Conservation (phyloP, 2,329 filamentous ascomycete species). For the Aspergillus jensenii region DNA sequence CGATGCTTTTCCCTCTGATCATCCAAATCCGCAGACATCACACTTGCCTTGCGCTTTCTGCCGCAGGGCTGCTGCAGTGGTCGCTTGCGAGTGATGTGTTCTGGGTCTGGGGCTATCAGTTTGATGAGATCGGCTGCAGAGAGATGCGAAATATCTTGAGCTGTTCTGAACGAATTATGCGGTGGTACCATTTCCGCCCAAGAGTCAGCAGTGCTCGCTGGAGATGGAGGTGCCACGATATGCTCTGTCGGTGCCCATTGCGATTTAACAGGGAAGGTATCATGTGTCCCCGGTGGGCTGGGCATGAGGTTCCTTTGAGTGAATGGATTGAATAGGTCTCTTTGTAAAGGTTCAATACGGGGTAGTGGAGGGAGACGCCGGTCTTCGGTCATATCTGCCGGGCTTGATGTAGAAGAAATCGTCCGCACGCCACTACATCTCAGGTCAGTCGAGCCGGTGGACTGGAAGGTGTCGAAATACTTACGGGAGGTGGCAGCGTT, state of each 20-base stretch:
- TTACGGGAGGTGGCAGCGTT: constrained; percentile 39
- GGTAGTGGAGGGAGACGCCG: constrained; percentile 40
- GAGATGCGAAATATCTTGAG: constrained; percentile 25
- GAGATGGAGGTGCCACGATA: constrained; percentile 35
- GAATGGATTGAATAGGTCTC: constrained; percentile 40
- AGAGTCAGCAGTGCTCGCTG: constrained; percentile 39
- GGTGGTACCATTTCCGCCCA: constrained; percentile 34
- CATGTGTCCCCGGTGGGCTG: constrained; percentile 35
- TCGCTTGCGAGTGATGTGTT: constrained; percentile 39
- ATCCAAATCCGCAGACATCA: constrained; percentile 31
- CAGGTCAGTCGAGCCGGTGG: constrained; percentile 12
- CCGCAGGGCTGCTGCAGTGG: constrained; percentile 41
- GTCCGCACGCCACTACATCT: constrained; percentile 23
- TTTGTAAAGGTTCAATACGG: constrained; percentile 36
- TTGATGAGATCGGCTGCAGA: constrained; percentile 34
- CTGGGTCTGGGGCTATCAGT: constrained; percentile 35
- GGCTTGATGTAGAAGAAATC: constrained; percentile 19
- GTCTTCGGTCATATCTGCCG: constrained; percentile 32
- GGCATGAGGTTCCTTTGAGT: constrained; percentile 28
- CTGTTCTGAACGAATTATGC: constrained; percentile 34
- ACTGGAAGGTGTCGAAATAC: constrained; percentile 11
- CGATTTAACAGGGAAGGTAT: constrained; percentile 35
- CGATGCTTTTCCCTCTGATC: constrained; percentile 43
- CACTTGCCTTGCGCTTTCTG: constrained; percentile 39
- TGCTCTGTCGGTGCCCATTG: constrained; percentile 31